These are phyloP conservation scores for Violaceomyces palustris DNA, from an alignment of 1,284 basidiomycete genomes.

Conservation along the genomic window DNA sequence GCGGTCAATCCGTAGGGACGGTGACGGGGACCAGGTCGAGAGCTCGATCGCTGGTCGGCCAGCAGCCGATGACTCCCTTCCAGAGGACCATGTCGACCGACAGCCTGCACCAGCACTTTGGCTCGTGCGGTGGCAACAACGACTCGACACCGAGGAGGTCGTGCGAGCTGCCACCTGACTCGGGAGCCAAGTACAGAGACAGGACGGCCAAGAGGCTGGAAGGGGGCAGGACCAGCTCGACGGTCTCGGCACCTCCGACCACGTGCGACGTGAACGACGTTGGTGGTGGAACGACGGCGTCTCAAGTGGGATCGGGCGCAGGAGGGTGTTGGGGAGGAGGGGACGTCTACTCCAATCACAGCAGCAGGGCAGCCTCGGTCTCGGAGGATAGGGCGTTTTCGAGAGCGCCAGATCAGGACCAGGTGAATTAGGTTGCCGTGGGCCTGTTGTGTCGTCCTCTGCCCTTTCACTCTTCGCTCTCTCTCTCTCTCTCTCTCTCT, in stretches of 20 bases:
- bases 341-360: slow-evolving; percentile 22
- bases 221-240: slow-evolving; percentile 20
- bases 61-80: slow-evolving; percentile 9
- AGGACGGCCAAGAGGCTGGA: slow-evolving; percentile 21
- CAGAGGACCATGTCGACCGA: slow-evolving; percentile 31
- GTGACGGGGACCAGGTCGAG: slow-evolving; percentile 41
- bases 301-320: neutral
- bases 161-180: slow-evolving; percentile 32
- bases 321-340: slow-evolving; percentile 18
- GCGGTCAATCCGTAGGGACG: slow-evolving; percentile 1
- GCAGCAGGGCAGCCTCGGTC: slow-evolving; percentile 13
- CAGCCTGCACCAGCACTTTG: slow-evolving; percentile 28
- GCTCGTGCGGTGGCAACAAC: slow-evolving; percentile 2
- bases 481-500: neutral
- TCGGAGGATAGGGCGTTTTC: slow-evolving; percentile 17
- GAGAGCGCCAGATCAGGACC: slow-evolving; percentile 25
- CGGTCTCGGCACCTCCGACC: slow-evolving; percentile 28
- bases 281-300: slow-evolving; percentile 3
- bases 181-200: slow-evolving; percentile 33
- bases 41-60: slow-evolving; percentile 31
- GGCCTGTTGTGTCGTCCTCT: neutral
- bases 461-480: neutral
- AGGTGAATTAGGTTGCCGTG: slow-evolving; percentile 15
- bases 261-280: slow-evolving; percentile 1
- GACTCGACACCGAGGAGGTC: slow-evolving; percentile 10